A percentile compares a stretch with the other conserved stretches of the same genome.
phyloP scores from a whole-genome alignment of 106 monocot species.

The Iris macrosiphon region DNA sequence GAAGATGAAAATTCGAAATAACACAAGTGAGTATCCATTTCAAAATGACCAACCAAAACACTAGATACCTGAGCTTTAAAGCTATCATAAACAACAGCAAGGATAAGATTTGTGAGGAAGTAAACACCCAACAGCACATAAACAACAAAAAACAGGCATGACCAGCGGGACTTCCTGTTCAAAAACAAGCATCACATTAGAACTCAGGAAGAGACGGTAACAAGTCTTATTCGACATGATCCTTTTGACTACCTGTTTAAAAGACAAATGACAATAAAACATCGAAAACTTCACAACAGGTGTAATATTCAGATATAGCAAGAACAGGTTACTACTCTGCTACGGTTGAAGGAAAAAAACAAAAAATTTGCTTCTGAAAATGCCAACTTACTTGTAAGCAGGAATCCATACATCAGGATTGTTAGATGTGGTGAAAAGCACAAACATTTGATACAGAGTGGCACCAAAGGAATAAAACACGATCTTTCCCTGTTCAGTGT shows the following conservation, averaged over 20 bases:
- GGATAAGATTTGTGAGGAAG: conserved; percentile 95
- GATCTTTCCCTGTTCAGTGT: conserved; percentile 77
- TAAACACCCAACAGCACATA: conserved; percentile 92
- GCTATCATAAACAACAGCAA: conserved; percentile 97
- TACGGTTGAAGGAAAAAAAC: background rate
- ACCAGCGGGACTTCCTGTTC: conserved; percentile 89
- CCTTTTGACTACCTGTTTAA: background rate
- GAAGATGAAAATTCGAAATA: background rate
- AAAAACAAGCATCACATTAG: conserved; percentile 1
- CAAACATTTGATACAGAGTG: conserved; percentile 95
- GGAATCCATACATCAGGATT: conserved; percentile 99
- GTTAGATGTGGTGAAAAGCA: conserved; percentile 98
- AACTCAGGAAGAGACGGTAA: background rate
- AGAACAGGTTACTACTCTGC: no score
- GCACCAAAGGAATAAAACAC: conserved; percentile 71
- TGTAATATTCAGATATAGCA: no score
- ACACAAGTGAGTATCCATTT: background rate
- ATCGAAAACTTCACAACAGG: no score
- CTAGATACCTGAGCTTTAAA: conserved; percentile 83
- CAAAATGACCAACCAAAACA: conserved; percentile 3
- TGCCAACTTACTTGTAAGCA: conserved; percentile 85
- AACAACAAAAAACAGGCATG: conserved; percentile 79
- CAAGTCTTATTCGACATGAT: no score
- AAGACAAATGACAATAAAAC: background rate
- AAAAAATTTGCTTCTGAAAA: background rate